Conservation (phyloP, 2,329 filamentous ascomycete genomes). For the Diaporthe vaccinii region DNA sequence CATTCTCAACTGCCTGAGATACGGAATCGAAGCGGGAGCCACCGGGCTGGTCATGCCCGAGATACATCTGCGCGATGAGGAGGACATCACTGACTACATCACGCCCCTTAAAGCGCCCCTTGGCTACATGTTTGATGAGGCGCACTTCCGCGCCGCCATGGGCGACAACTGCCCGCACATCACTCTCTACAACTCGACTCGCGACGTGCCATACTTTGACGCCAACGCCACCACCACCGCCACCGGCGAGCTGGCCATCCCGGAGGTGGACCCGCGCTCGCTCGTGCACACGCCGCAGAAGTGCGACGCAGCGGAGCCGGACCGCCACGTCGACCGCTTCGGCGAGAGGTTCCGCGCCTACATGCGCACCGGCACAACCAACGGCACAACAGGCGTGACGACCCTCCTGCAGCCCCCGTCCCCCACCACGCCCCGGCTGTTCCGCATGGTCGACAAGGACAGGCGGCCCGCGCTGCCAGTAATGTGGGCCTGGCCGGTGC, state of each 20-base stretch:
- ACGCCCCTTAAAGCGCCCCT: conserved; percentile 53
- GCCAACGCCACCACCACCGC: conserved; percentile 34
- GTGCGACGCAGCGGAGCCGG: conserved; percentile 56
- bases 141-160: conserved; percentile 58
- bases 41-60: conserved; percentile 60
- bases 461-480: conserved; percentile 49
- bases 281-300: conserved; percentile 46
- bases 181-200: conserved; percentile 54
- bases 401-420: conserved; percentile 36
- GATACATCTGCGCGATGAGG: conserved; percentile 58
- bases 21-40: conserved; percentile 62
- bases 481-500: conserved; percentile 61
- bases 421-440: conserved; percentile 50
- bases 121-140: conserved; percentile 62
- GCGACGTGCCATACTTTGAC: conserved; percentile 53
- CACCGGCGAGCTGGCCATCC: conserved; percentile 48
- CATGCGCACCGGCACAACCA: conserved; percentile 1
- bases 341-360: conserved; percentile 41
- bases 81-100: conserved; percentile 57
- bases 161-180: conserved; percentile 57
- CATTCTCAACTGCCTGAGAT: conserved; percentile 64
- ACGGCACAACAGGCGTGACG: background rate
- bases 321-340: conserved; percentile 57
- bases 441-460: conserved; percentile 54
- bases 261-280: conserved; percentile 57